Conservation (phyloP, 345 rosid species). For the Citrus cavaleriei region DNA sequence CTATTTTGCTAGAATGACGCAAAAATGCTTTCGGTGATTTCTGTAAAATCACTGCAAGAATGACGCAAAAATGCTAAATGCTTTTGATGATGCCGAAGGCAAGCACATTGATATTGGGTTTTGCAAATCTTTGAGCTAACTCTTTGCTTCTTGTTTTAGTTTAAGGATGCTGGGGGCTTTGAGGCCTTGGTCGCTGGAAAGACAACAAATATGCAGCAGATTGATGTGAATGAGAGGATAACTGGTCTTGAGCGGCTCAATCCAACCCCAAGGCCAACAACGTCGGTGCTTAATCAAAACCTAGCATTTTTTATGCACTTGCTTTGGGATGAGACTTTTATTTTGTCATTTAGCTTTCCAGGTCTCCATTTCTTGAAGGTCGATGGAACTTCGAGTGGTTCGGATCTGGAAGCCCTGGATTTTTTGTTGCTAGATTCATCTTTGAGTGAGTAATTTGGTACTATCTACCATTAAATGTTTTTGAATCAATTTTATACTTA, state of each 20-base stretch:
- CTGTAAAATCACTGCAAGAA: not conserved
- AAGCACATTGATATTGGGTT: not conserved
- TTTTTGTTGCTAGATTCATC: constrained; percentile 61
- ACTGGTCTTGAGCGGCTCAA: constrained; percentile 82
- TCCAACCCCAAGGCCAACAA: constrained; percentile 88
- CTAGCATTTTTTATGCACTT: not conserved
- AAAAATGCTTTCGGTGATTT: not conserved
- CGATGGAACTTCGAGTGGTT: constrained; percentile 96
- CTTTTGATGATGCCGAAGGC: not conserved
- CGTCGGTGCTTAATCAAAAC: constrained; percentile 49
- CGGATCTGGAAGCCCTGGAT: constrained; percentile 74
- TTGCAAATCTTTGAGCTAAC: constrained; percentile 11
- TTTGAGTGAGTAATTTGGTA: constrained; percentile 49
- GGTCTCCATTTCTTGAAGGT: constrained; percentile 94
- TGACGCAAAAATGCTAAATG: not conserved
- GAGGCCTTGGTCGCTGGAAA: constrained; percentile 77
- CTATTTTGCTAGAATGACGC: not conserved
- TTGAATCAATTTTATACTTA: not conserved
- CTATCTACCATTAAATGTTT: not conserved
- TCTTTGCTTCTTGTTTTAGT: constrained; percentile 30
- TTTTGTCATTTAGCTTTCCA: constrained; percentile 57
- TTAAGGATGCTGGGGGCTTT: constrained; percentile 92
- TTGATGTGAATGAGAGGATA: constrained; percentile 92
- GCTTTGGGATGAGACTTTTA: constrained; percentile 21
- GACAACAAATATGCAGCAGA: constrained; percentile 61